A percentile compares a stretch with the other conserved stretches of the same genome.
phyloP scores from a whole-genome alignment of 306 rosid species.

The Citrullus amarus region DNA sequence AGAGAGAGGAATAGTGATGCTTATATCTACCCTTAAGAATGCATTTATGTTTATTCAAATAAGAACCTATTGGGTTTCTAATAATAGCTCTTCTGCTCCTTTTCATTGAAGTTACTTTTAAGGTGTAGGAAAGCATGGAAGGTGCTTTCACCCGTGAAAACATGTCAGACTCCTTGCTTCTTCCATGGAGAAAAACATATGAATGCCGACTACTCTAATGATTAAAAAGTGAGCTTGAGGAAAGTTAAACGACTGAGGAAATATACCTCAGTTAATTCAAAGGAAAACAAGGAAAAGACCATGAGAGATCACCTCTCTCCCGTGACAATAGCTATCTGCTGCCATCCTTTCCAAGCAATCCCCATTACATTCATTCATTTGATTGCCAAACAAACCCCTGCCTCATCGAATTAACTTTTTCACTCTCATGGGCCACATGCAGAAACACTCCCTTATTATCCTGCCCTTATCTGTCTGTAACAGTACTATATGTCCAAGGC shows the following conservation, averaged over 20 bases:
- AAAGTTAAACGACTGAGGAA: not conserved
- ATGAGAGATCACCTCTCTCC: not conserved
- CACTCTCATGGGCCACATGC: not conserved
- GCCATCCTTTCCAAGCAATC: not conserved
- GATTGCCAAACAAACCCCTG: not conserved
- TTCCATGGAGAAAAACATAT: not conserved
- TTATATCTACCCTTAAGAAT: not conserved
- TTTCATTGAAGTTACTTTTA: not conserved
- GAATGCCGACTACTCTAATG: not conserved
- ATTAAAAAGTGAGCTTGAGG: not conserved
- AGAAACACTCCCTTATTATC: not conserved
- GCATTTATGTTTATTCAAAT: not conserved
- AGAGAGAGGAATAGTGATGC: not conserved
- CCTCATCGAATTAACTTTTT: not conserved
- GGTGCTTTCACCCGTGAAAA: not conserved
- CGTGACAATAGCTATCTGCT: not conserved
- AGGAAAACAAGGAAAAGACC: not conserved
- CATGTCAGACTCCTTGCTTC: not conserved
- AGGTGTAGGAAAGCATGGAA: not conserved
- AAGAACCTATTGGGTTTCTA: not conserved
- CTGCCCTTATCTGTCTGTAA: not conserved
- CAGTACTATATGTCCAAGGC: not conserved
- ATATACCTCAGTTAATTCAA: not conserved
- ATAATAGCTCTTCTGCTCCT: not conserved
- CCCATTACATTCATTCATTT: not conserved